Base-by-base conservation (phyloP, 179 eudicot species). In the Vitellaria paradoxa region DNA sequence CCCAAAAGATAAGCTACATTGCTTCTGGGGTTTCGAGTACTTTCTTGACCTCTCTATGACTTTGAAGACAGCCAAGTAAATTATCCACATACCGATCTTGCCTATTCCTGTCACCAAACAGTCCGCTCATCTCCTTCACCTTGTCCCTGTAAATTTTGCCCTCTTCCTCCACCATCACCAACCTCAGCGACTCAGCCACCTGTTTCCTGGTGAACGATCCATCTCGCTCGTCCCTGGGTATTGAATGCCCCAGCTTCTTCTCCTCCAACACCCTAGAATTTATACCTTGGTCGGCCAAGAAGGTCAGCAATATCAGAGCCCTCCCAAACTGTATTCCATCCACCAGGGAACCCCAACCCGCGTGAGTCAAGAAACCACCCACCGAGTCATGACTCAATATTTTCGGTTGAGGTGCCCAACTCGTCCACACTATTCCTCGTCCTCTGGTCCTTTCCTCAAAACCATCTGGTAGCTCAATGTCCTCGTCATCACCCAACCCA, bases 331-430 rank as follows among this genome's bases (percentile, higher is more conserved):
- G 65, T 7, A 81, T 56, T 11, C 74, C 84, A 12, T 81, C 82
- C 17, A 78, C 65, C 0, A 76, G 20, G 1, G 84, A 78, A 49
- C 80, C 55, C 89, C 88, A 84, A 0, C 90, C 94, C 47, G 81
- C 79, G 70, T 90, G 93, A 24, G 85, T 82, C 77, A 87, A 75
- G 75, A 89, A 89, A 15, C 85, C 91, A 45, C 92, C 94, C 73
- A 87, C 86, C 9, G 91, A 82, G 14, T 77, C 85, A 75, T 90
- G 89, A 47, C 83, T 75, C 70, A 89, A 75, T 77, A 88, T 80
- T 76, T 66, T 65, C 7, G 78, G 77, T 70, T 90, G 92, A 66
- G 94, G 91, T 20, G 79, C 91, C 91, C 93, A 89, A 15, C 81
- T 80, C 72, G 53, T 83, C 84, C 86, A 86, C 72, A 88, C 85